Evolutionary conservation across 2,329 filamentous ascomycete species (phyloP).

Genomic region (Mycogone perniciosa): DNA sequence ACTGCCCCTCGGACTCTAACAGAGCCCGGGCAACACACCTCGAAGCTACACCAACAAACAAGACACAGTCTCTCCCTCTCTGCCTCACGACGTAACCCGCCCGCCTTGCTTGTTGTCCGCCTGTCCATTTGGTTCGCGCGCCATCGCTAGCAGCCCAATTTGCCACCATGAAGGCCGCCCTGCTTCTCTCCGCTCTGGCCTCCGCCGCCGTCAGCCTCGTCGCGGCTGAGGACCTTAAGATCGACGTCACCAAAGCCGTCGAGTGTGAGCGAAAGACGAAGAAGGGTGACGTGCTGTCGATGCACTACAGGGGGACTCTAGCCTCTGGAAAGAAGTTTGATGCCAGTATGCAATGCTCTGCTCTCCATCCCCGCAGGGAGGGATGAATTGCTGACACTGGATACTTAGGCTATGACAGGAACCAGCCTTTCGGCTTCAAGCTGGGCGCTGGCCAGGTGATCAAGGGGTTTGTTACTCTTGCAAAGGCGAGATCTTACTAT

Average conservation of each 20-base stretch:
- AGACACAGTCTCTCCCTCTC: neutral
- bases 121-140: constrained; percentile 1
- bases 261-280: constrained; percentile 73
- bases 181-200: constrained; percentile 45
- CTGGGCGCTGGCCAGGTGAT: constrained; percentile 82
- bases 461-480: constrained; percentile 56
- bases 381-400: constrained; percentile 6
- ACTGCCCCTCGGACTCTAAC: neutral
- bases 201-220: constrained; percentile 45
- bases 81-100: neutral
- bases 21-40: too few species aligned
- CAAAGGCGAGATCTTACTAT: neutral
- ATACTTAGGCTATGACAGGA: constrained; percentile 62
- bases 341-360: constrained; percentile 44
- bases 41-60: neutral
- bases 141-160: constrained; percentile 3
- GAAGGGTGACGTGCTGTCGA: constrained; percentile 71
- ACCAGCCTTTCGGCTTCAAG: constrained; percentile 68
- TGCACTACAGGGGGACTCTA: constrained; percentile 86
- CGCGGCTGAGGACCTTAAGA: constrained; percentile 59
- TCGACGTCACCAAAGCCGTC: constrained; percentile 67
- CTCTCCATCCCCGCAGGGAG: neutral
- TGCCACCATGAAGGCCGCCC: constrained; percentile 42
- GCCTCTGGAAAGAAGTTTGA: constrained; percentile 77
- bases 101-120: neutral